Conservation (phyloP, 352 stramenopile species). For the Phytophthora sp. region DNA sequence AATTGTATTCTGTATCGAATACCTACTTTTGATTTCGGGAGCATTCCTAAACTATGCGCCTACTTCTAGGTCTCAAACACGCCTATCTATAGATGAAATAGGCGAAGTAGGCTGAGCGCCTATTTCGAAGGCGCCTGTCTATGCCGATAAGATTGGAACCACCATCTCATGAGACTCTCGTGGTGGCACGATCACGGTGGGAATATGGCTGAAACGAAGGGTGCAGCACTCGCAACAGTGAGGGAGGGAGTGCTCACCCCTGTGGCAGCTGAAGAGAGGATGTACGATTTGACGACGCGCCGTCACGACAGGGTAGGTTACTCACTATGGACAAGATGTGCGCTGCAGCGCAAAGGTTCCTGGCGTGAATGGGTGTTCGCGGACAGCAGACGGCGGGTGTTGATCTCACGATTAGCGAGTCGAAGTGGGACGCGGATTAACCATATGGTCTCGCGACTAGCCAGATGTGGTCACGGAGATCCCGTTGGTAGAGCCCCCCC, state of each 20-base stretch:
- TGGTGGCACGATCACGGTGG: background rate
- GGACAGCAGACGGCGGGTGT: slow-evolving; percentile 21
- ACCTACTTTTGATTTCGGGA: too few species aligned
- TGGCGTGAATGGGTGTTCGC: slow-evolving; percentile 10
- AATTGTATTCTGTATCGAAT: too few species aligned
- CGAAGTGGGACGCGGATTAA: slow-evolving; percentile 12
- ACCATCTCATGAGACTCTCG: slow-evolving; percentile 4
- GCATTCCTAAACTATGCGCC: too few species aligned
- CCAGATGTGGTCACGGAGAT: background rate
- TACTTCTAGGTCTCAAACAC: too few species aligned
- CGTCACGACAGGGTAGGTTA: background rate
- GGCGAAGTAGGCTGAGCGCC: too few species aligned
- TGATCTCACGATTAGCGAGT: background rate
- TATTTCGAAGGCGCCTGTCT: too few species aligned
- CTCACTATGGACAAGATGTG: slow-evolving; percentile 5
- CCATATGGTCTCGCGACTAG: background rate
- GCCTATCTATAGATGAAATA: too few species aligned
- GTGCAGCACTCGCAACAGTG: background rate
- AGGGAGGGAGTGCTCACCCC: too few species aligned
- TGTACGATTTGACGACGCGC: slow-evolving; percentile 13
- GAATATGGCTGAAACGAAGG: background rate
- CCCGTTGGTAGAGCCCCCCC: too few species aligned
- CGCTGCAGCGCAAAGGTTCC: slow-evolving; percentile 2
- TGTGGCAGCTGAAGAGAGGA: background rate
- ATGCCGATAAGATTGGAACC: slow-evolving; percentile 15